Evolutionary conservation across 768 basidiomycete species (phyloP).

Genomic region (Tephrocybe sp.): DNA sequence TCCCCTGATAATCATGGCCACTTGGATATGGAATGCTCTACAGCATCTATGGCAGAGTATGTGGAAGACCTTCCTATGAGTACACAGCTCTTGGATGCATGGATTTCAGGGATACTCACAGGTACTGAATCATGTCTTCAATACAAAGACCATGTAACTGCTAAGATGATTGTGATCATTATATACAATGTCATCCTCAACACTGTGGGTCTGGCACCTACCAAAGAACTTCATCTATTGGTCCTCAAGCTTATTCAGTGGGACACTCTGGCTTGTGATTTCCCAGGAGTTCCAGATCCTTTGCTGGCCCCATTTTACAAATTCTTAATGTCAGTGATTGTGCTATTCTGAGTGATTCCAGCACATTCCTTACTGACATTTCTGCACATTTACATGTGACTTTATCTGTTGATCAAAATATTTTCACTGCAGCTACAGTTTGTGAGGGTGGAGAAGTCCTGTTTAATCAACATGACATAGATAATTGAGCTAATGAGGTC

Average conservation of each 20-base stretch:
- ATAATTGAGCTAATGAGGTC: not conserved
- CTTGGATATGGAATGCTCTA: not conserved
- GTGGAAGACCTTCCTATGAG: not conserved
- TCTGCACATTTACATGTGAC: not conserved
- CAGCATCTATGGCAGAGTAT: not conserved
- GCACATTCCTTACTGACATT: not conserved
- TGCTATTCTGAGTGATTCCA: not conserved
- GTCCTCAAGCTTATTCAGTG: not conserved
- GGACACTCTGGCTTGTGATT: not conserved
- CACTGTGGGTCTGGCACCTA: not conserved
- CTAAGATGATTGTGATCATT: not conserved
- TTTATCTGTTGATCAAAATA: not conserved
- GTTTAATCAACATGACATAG: not conserved
- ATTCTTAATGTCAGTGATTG: not conserved
- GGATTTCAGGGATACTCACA: not conserved
- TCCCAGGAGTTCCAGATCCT: not conserved
- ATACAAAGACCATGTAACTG: not conserved
- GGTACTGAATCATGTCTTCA: not conserved
- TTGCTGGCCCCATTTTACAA: not conserved
- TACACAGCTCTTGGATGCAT: not conserved
- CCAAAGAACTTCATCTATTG: not conserved
- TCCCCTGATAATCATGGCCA: not conserved
- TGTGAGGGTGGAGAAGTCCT: not conserved
- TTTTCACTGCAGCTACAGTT: not conserved
- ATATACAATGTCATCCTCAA: not conserved